These are phyloP conservation scores for Pistacia atlantica DNA, from an alignment of 345 rosid genomes.

Conservation along the genomic window DNA sequence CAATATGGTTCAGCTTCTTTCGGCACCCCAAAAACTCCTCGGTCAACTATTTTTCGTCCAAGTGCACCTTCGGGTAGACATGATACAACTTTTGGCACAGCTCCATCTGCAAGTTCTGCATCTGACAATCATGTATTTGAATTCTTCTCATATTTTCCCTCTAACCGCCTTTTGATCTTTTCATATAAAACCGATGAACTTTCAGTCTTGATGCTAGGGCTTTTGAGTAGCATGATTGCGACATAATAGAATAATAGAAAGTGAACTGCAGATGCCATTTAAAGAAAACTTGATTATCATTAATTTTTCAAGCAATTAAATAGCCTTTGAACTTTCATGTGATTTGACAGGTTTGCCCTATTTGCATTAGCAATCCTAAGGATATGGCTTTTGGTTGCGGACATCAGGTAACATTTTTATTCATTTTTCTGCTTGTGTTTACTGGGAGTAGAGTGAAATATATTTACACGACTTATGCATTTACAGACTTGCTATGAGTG, in stretches of 20 bases:
- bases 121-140: slow-evolving; percentile 47
- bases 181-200: too few species aligned
- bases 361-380: slow-evolving; percentile 59
- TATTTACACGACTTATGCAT: slow-evolving; percentile 12
- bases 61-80: slow-evolving; percentile 39
- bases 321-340: background rate
- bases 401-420: slow-evolving; percentile 59
- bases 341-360: slow-evolving; percentile 54
- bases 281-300: background rate
- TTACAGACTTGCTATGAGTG: slow-evolving; percentile 87
- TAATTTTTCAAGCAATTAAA: background rate
- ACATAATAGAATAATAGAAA: background rate
- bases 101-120: slow-evolving; percentile 43
- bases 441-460: slow-evolving; percentile 8
- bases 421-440: background rate
- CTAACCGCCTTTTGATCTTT: background rate
- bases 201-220: background rate
- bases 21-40: slow-evolving; percentile 36
- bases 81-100: slow-evolving; percentile 18
- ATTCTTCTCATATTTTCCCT: background rate
- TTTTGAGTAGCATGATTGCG: background rate
- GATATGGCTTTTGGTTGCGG: slow-evolving; percentile 86
- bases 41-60: slow-evolving; percentile 45
- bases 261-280: background rate
- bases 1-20: slow-evolving; percentile 35